These are phyloP conservation scores for Sporothrix pallida DNA, from an alignment of 2,329 filamentous ascomycete species.

Conservation along the genomic window DNA sequence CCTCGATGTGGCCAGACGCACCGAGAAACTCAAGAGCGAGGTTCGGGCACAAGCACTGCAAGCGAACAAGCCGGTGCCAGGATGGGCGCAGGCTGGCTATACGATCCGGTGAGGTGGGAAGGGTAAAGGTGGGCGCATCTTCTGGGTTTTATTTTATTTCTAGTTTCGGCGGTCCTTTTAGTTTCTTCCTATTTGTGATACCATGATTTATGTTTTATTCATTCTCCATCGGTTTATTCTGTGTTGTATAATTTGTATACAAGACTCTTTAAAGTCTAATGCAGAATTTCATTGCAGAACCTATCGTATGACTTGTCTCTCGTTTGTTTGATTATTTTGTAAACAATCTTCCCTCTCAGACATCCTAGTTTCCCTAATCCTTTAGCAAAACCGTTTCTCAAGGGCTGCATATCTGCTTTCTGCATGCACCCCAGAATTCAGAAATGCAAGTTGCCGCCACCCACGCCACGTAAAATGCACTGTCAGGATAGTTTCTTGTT, in stretches of 20 bases:
- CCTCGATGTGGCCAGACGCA: constrained; percentile 32
- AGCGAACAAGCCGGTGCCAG: constrained; percentile 22
- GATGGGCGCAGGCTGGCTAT: constrained; percentile 34
- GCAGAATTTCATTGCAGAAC: neutral
- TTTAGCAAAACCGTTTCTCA: no score
- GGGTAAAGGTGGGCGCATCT: neutral
- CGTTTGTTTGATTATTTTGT: neutral
- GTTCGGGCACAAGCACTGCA: constrained; percentile 21
- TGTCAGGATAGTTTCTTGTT: neutral
- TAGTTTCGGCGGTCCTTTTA: neutral
- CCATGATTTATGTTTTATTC: neutral
- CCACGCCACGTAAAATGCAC: neutral
- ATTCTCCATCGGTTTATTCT: neutral
- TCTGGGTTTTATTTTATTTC: neutral
- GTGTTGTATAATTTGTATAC: neutral
- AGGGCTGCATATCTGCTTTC: neutral
- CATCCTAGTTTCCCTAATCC: no score
- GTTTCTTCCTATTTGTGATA: neutral
- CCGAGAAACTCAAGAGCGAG: constrained; percentile 35
- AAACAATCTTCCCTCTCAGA: neutral
- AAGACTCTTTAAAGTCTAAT: neutral
- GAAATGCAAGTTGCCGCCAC: constrained; percentile 11
- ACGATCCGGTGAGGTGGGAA: neutral
- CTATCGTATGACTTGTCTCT: neutral
- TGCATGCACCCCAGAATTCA: constrained; percentile 16